Evolutionary conservation across 2,329 filamentous ascomycete species (phyloP).

Genomic region (Cadophora sp.): DNA sequence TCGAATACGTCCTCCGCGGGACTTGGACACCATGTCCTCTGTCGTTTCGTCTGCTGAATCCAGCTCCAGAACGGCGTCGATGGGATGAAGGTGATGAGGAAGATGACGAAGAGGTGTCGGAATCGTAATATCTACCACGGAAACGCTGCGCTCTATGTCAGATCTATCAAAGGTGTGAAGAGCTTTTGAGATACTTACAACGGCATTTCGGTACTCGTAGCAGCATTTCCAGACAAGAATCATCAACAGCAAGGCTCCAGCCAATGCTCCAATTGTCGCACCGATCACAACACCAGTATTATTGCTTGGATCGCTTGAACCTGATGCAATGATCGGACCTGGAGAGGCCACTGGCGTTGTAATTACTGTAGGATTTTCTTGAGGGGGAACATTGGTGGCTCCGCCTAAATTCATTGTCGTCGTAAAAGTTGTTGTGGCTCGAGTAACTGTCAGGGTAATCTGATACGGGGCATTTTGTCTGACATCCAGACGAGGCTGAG

Average conservation of each 20-base stretch:
- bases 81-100: neutral
- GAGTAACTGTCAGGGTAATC: slow-evolving; percentile 28
- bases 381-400: slow-evolving; percentile 12
- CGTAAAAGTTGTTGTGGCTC: slow-evolving; percentile 25
- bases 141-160: neutral
- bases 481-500: slow-evolving; percentile 18
- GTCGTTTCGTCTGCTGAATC: neutral
- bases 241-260: slow-evolving; percentile 46
- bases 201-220: slow-evolving; percentile 5
- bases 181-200: neutral
- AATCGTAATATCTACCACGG: slow-evolving; percentile 18
- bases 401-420: slow-evolving; percentile 23
- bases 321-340: neutral
- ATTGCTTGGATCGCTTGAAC: slow-evolving; percentile 17
- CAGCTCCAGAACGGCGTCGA: neutral
- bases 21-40: neutral
- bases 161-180: neutral
- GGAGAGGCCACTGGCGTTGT: neutral
- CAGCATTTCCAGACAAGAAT: slow-evolving; percentile 22
- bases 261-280: slow-evolving; percentile 38
- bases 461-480: slow-evolving; percentile 21
- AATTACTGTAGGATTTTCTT: neutral
- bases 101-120: slow-evolving; percentile 20
- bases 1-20: slow-evolving; percentile 7
- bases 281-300: slow-evolving; percentile 24